These are phyloP conservation scores for Closterium sp. DNA, from an alignment of 139 green algal species.

Conservation along the genomic window DNA sequence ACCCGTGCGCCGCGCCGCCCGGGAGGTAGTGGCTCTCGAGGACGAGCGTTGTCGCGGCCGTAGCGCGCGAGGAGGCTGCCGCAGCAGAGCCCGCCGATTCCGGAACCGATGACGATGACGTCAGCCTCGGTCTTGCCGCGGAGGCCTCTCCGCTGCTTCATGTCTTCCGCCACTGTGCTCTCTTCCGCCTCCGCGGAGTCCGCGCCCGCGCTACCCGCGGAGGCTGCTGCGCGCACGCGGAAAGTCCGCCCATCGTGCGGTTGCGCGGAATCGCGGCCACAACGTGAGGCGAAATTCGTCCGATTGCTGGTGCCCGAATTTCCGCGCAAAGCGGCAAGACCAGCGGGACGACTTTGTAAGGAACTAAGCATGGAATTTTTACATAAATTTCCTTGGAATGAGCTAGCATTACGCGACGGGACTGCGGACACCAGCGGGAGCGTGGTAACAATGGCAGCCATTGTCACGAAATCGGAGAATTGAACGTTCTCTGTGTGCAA, in stretches of 20 bases:
- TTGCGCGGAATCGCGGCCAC: background rate
- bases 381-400: background rate
- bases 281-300: background rate
- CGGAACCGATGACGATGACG: constrained; percentile 60
- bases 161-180: background rate
- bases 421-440: background rate
- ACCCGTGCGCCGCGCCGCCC: constrained; percentile 80
- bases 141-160: background rate
- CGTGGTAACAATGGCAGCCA: background rate
- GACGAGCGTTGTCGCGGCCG: constrained; percentile 37
- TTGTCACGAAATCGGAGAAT: background rate
- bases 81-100: constrained; percentile 58
- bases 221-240: background rate
- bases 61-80: constrained; percentile 52
- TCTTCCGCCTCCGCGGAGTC: background rate
- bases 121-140: constrained; percentile 47
- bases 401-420: background rate
- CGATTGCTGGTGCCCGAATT: background rate
- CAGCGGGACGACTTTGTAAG: background rate
- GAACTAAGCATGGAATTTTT: background rate
- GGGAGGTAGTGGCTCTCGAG: constrained; percentile 47
- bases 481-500: background rate
- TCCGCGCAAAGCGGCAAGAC: background rate
- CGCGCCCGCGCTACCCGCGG: background rate
- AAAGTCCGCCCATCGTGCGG: background rate